Evolutionary conservation across 2,329 filamentous ascomycete species (phyloP).

Genomic region (Ceratocystis harringtonii): DNA sequence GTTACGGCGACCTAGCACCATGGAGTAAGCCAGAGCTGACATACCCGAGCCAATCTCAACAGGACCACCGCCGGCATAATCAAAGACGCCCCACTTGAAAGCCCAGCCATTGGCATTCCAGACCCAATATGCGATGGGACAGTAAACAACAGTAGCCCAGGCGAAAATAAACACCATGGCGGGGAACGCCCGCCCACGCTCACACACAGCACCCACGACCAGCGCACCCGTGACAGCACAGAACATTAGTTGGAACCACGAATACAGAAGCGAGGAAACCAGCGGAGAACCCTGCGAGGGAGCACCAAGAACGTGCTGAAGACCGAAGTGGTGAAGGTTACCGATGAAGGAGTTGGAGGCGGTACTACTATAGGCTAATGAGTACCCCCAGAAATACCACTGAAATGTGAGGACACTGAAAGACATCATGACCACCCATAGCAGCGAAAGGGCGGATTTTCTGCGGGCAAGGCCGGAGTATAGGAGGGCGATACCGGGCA

Average conservation of each 20-base stretch:
- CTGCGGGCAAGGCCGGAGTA: constrained; percentile 94
- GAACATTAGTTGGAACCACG: constrained; percentile 99
- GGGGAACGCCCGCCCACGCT: constrained; percentile 82
- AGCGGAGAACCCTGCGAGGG: constrained; percentile 83
- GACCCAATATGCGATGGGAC: constrained; percentile 87
- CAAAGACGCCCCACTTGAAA: constrained; percentile 77
- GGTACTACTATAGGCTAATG: constrained; percentile 71
- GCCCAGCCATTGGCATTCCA: constrained; percentile 95
- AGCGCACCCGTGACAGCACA: constrained; percentile 85
- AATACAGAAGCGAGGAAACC: constrained; percentile 78
- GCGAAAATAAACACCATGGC: constrained; percentile 91
- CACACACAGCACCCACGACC: constrained; percentile 78
- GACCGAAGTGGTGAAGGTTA: constrained; percentile 73
- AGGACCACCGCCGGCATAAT: constrained; percentile 91
- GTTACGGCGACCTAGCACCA: constrained; percentile 88
- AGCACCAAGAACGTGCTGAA: constrained; percentile 65
- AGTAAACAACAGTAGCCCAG: constrained; percentile 97
- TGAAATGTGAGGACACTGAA: constrained; percentile 87
- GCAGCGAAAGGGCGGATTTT: constrained; percentile 93
- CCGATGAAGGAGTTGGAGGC: constrained; percentile 86
- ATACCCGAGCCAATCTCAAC: constrained; percentile 94
- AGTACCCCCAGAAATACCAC: constrained; percentile 99
- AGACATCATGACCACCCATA: constrained; percentile 94
- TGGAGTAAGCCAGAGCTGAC: constrained; percentile 86
- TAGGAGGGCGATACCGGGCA: constrained; percentile 90